Evolutionary conservation across 2,329 filamentous ascomycete genomes (phyloP), one percentile per base, ranked within the genome.

Genomic region (Hymenoscyphus scutula): DNA sequence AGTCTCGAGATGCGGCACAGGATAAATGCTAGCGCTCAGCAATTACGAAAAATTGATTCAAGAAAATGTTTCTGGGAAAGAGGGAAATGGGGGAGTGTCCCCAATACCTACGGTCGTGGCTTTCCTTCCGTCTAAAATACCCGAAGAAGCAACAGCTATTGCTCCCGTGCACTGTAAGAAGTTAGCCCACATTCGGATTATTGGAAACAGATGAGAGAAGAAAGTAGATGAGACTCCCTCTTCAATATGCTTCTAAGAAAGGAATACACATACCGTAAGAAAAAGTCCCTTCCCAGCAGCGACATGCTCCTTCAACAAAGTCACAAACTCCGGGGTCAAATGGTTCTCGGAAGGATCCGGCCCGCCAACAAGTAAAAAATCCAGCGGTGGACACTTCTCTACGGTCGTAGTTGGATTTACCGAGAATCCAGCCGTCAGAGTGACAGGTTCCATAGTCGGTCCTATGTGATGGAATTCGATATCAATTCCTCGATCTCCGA

Each of bases 71-170:
- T n/a, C n/a, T n/a, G n/a, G n/a, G n/a, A n/a, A n/a, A n/a, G n/a
- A n/a, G n/a, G n/a, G n/a, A n/a, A n/a, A n/a, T n/a, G n/a, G n/a
- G n/a, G n/a, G n/a, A n/a, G n/a, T n/a, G n/a, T n/a, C n/a, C n/a
- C n/a, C n/a, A n/a, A n/a, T n/a, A n/a, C n/a, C n/a, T n/a, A n/a
- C n/a, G n/a, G 76, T 72, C 0, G 79, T 81, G 0, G 79, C 79
- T 1, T 65, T 74, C 59, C 67, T 76, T 1, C 79, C 79, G 59
- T 81, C 77, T 0, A 82, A 68, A 6, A 77, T 69, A 0, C 78
- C 78, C 0, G 77, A 71, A 1, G 68, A 51, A 0, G 75, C 75
- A 7, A 74, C 67, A 0, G 76, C 68, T 0, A 65, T 54, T 1
- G 73, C 73, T 0, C 77, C 77, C 0, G 76, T 79, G 62, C 77